Conservation (phyloP, 495 filamentous ascomycete genomes). For the Daldinia caldariorum region DNA sequence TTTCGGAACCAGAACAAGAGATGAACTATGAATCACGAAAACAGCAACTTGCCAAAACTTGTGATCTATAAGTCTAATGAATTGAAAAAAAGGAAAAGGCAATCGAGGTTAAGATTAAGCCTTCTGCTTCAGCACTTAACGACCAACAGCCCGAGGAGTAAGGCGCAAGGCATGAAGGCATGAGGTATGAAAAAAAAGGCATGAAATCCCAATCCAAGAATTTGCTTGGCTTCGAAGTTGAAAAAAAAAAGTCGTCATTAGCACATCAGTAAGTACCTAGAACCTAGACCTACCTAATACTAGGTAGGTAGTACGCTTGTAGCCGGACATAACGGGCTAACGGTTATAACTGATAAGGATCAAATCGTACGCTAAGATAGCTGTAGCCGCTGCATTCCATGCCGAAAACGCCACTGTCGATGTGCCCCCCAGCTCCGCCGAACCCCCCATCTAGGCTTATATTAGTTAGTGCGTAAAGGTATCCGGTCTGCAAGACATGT, state of each 20-base stretch:
- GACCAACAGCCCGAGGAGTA: slow-evolving; percentile 22
- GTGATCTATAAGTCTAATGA: slow-evolving; percentile 28
- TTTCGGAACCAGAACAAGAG: slow-evolving; percentile 2
- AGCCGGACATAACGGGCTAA: slow-evolving; percentile 21
- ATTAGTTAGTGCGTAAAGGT: background rate
- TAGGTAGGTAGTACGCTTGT: too few species aligned
- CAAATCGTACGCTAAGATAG: slow-evolving; percentile 26
- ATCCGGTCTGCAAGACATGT: background rate
- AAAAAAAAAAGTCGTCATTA: slow-evolving; percentile 41
- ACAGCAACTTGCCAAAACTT: background rate
- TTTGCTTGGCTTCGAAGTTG: slow-evolving; percentile 26
- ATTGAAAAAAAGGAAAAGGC: background rate
- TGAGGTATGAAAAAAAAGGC: slow-evolving; percentile 9
- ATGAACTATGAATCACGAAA: background rate
- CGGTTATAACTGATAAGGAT: slow-evolving; percentile 14
- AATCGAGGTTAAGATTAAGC: slow-evolving; percentile 15
- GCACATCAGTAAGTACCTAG: slow-evolving; percentile 29
- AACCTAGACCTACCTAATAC: too few species aligned
- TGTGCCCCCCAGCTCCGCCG: background rate
- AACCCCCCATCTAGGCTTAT: slow-evolving; percentile 9
- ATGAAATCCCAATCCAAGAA: slow-evolving; percentile 34
- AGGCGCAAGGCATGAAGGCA: slow-evolving; percentile 11
- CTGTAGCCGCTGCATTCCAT: slow-evolving; percentile 1
- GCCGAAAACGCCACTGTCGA: slow-evolving; percentile 25
- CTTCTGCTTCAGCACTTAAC: slow-evolving; percentile 13